Evolutionary conservation across 371 early-diverging fungal genomes (phyloP), one percentile per base, ranked within the genome.

Genomic region (Mortierella sp.): DNA sequence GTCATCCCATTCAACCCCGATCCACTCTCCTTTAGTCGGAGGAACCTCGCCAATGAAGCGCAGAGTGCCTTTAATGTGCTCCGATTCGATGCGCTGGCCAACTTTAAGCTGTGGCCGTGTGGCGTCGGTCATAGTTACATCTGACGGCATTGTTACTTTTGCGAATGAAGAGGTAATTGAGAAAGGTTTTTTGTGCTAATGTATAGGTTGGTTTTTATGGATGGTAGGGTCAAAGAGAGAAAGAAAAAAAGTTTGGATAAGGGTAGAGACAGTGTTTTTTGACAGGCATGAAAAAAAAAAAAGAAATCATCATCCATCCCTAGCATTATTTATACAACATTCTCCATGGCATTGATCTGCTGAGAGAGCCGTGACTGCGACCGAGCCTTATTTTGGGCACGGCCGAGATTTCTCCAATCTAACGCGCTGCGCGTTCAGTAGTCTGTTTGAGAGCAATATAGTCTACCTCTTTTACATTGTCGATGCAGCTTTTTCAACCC

Each of bases 1-100:
- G 83, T 90, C 88, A 72, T 94, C 94, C 96, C 97, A 97, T 83
- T 96, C 95, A n/a, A 97, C 86, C 18, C 96, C 96, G n/a, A 93
- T 85, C 97, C 97, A 97, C 40, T 84, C 83, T 14, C 95, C 92
- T 22, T 79, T 79, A 26, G 92, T 86, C 0, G 84, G 84, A 3
- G 83, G 79, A 0, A 95, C 90, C 1, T 87, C 70, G 0, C 95
- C 96, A 68, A 87, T 78, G 71, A 87, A 96, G 16, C 92, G 90
- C 6, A 96, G 80, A 0, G 95, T 94, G 16, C 81, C 81, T 16
- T 70, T 62, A 30, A 37, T 49, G 37, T 57, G 16, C 3, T 72
- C 81, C 14, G 39, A 10, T 51, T 75, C 73, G 24, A 81, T 66
- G 26, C 81, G 75, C 26, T 76, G 81, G 3, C 81, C 76, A 20